Evolutionary conservation across 164 flowering plant genomes (phyloP), one percentile per base, ranked within the genome.

Genomic region (Vitis riparia): DNA sequence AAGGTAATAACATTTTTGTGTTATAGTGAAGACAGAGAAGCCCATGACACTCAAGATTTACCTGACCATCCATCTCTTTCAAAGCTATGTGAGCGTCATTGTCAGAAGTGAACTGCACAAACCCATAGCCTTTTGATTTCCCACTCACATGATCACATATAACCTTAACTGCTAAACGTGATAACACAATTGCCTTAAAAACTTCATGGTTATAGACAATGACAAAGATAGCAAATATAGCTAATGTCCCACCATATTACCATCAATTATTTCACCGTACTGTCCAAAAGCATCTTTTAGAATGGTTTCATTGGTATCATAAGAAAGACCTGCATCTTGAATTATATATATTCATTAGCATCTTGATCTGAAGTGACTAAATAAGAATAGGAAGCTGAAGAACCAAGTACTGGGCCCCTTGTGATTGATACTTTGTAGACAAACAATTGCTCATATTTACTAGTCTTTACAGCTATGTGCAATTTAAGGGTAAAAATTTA

Each of bases 101-200:
- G 71, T 85, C 88, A 30, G 85, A 68, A 17, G 74, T 72, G 67
- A 81, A 91, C 32, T 67, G 75, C 63, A 91, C 88, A 80, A 91
- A 91, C 19, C 91, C 96, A 78, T 76, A 91, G 11, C 90, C 91
- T 78, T 81, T 86, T 12, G 93, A 91, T 75, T 78, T 80, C 57
- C 86, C 86, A 68, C 76, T 84, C 61, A 60, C 69, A 63, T 63
- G 88, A 80, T 89, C 79, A 73, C 93, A 87, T 65, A 89, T 85
- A 23, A 89, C 89, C 68, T 80, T 84, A 47, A 85, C 97, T 89
- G 88, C 48, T 10, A 67, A 47, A 57, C 1, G 15, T 0, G 27
- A 55, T 30, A 71, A 55, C 3, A 2, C 5, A 27, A 59, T 47
- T 37, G 15, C 49, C 27, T 16, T 6, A 66, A 55, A 13, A 15